These are phyloP conservation scores for Aurantiochytrium sp. DNA, from an alignment of 108 stramenopile species.

Conservation along the genomic window DNA sequence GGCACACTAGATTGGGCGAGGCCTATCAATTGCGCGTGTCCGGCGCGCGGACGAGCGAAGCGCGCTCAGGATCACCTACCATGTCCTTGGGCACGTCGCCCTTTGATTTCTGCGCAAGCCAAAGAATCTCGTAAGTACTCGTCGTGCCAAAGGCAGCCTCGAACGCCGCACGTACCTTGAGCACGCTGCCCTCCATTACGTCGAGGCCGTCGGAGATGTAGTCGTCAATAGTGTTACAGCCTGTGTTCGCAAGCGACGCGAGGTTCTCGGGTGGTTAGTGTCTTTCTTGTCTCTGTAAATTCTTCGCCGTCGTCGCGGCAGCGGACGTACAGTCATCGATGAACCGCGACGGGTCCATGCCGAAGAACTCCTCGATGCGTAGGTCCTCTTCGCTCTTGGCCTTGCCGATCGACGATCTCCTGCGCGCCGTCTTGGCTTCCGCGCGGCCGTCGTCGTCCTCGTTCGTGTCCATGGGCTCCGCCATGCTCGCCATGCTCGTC, in stretches of 20 bases:
- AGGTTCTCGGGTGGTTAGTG: too few relatives aligned
- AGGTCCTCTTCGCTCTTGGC: background rate
- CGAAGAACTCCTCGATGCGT: background rate
- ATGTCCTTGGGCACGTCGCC: background rate
- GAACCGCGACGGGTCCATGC: background rate
- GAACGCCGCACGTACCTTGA: background rate
- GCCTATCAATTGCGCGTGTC: too few relatives aligned
- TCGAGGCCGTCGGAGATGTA: slow-evolving; percentile 20
- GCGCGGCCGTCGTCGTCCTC: too few relatives aligned
- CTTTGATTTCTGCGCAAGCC: background rate
- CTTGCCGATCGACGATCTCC: background rate
- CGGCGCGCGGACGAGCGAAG: too few relatives aligned
- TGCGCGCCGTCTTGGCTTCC: too few relatives aligned
- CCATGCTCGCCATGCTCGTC: too few relatives aligned
- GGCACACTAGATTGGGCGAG: too few relatives aligned
- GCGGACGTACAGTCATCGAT: background rate
- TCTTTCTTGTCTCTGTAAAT: too few relatives aligned
- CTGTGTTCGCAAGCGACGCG: too few relatives aligned
- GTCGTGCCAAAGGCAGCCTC: too few relatives aligned
- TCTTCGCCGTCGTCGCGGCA: too few relatives aligned
- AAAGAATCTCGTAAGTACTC: too few relatives aligned
- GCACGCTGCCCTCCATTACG: background rate
- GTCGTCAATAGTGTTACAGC: slow-evolving; percentile 18
- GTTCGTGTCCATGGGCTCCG: background rate
- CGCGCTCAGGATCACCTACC: background rate